Evolutionary conservation across 495 filamentous ascomycete species (phyloP), one percentile per base, ranked within the genome.

Genomic region (Xylaria palmicola): DNA sequence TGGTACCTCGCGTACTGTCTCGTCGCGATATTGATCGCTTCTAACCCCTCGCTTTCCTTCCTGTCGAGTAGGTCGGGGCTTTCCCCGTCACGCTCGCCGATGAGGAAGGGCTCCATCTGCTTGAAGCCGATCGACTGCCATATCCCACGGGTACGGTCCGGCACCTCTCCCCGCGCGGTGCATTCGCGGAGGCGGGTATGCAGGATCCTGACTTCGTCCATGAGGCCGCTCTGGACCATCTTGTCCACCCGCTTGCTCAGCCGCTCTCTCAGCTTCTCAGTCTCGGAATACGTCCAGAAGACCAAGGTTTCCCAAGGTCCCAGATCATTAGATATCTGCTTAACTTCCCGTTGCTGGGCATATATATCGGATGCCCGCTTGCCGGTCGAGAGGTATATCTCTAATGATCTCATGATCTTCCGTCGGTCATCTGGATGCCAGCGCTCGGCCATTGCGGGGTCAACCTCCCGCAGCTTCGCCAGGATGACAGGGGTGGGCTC

Each of bases 101-200:
- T 60, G 20, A 93, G 77, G 62, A 90, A 96, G 0, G 82, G 79
- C 51, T 88, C 79, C 70, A 97, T 85, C 71, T 99, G 91, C 67
- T 94, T 96, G 72, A 91, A 97, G 0, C 95, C 95, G 65, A 99
- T 98, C 10, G 92, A 93, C 51, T 94, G 86, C 91, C 92, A 98
- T 13, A 98, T 94, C 3, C 95, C 95, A 29, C 86, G 83, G 0
- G 83, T 88, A 50, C 81, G 77, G 64, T 98, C 90, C 20, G 94
- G 74, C 5, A 64, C 62, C 1, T 78, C 71, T 0, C 86, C 88
- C 9, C 78, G 66, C 0, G 74, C 67, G 15, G 80, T 64, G 41
- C 81, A 76, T 15, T 74, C 49, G 13, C 76, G 71, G 2, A 86
- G 70, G 54, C 81, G 85, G 3, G 81, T 71, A 34, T 83, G 84